These are phyloP conservation scores for Neurospora sp. DNA, from an alignment of 495 filamentous ascomycete species.

Conservation along the genomic window DNA sequence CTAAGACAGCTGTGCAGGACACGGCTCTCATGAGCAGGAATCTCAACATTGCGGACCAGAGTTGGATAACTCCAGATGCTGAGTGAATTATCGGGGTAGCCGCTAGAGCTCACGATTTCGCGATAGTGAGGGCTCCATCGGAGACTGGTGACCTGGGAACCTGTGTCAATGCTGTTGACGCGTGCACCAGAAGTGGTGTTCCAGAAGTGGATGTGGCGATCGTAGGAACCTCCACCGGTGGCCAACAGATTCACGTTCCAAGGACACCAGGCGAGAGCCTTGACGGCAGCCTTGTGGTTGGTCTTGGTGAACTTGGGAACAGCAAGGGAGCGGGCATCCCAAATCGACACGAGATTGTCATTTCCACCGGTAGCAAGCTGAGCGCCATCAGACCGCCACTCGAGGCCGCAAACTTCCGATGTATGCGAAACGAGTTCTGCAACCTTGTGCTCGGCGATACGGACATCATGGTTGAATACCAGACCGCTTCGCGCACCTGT, in stretches of 20 bases:
- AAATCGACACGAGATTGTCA: conserved; percentile 97
- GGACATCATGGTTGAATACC: conserved; percentile 99
- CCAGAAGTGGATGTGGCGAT: conserved; percentile 99
- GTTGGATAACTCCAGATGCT: conserved; percentile 99
- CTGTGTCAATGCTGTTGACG: conserved; percentile 97
- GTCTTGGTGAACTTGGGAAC: conserved; percentile 99
- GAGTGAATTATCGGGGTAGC: conserved; percentile 96
- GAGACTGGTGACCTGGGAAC: conserved; percentile 90
- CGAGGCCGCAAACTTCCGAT: conserved; percentile 93
- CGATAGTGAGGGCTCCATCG: conserved; percentile 95
- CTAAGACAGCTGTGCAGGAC: conserved; percentile 91
- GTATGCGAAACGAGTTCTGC: conserved; percentile 95
- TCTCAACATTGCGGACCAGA: conserved; percentile 92
- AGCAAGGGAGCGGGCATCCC: conserved; percentile 86
- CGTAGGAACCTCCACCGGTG: conserved; percentile 91
- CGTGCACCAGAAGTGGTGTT: conserved; percentile 95
- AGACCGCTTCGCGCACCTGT: conserved; percentile 89
- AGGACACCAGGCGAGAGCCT: conserved; percentile 96
- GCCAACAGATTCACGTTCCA: conserved; percentile 97
- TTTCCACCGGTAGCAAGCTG: conserved; percentile 97
- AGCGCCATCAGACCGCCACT: conserved; percentile 92
- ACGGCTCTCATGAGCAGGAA: conserved; percentile 95
- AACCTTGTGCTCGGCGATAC: conserved; percentile 93
- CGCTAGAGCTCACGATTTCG: conserved; percentile 93
- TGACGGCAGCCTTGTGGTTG: conserved; percentile 96